Evolutionary conservation across 306 rosid species (phyloP).

Genomic region (Cicer cuneatum): DNA sequence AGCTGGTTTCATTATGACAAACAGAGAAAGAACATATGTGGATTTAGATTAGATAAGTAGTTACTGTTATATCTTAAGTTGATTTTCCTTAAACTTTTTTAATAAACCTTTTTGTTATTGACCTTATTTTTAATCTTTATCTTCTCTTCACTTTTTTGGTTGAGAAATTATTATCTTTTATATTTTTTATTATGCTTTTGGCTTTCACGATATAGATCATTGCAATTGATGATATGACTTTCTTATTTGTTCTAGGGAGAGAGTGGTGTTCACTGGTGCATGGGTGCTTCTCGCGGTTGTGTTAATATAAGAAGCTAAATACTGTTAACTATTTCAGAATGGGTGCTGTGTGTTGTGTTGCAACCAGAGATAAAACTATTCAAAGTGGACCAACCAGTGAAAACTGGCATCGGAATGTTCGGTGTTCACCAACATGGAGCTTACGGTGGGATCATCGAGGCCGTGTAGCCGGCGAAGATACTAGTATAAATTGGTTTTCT

Average conservation of each 20-base stretch:
- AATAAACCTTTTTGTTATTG: not conserved
- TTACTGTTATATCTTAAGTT: slow-evolving; percentile 1
- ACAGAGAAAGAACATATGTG: not conserved
- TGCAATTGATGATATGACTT: slow-evolving; percentile 33
- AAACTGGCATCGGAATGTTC: slow-evolving; percentile 43
- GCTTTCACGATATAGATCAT: slow-evolving; percentile 28
- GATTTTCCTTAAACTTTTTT: not conserved
- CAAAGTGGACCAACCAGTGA: slow-evolving; percentile 49
- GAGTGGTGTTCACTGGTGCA: slow-evolving; percentile 20
- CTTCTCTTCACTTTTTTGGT: slow-evolving; percentile 9
- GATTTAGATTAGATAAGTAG: not conserved
- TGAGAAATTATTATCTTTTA: slow-evolving; percentile 2
- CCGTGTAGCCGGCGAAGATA: slow-evolving; percentile 60
- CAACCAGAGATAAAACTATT: slow-evolving; percentile 49
- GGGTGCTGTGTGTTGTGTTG: slow-evolving; percentile 63
- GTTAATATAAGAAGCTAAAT: slow-evolving; percentile 37
- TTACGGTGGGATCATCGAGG: slow-evolving; percentile 59
- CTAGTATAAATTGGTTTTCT: slow-evolving; percentile 53
- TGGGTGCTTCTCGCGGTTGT: slow-evolving; percentile 15
- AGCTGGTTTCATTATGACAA: not conserved
- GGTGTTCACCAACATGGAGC: slow-evolving; percentile 56
- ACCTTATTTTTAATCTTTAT: not conserved
- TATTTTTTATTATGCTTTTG: slow-evolving; percentile 1
- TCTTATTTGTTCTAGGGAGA: slow-evolving; percentile 35
- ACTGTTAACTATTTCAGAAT: slow-evolving; percentile 38